A percentile compares a stretch with the other conserved stretches of the same genome.
Conservation (phyloP, 2,329 filamentous ascomycete species). For the Phaeosphaeria sp. region DNA sequence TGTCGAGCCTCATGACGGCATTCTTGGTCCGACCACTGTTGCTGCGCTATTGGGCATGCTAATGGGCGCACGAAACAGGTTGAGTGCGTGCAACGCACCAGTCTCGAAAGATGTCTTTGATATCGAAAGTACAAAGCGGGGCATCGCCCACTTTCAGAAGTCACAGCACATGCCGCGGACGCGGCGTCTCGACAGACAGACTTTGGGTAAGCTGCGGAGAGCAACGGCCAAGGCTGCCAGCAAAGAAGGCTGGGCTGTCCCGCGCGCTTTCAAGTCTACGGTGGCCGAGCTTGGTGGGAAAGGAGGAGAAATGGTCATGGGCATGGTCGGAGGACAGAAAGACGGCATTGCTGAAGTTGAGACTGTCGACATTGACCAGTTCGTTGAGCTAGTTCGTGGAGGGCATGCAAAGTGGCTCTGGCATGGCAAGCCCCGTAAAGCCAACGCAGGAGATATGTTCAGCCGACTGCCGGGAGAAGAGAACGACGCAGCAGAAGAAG, state of each 20-base stretch:
- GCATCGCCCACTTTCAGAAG: slow-evolving; percentile 89
- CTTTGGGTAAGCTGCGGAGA: slow-evolving; percentile 79
- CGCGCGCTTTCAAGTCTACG: slow-evolving; percentile 92
- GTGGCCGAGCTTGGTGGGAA: slow-evolving; percentile 94
- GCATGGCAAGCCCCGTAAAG: slow-evolving; percentile 85
- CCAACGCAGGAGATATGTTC: slow-evolving; percentile 46
- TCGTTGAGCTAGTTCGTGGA: slow-evolving; percentile 78
- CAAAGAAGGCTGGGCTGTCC: slow-evolving; percentile 90
- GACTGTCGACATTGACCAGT: slow-evolving; percentile 85
- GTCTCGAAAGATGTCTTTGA: slow-evolving; percentile 94
- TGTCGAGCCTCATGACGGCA: slow-evolving; percentile 89
- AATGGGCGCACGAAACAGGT: slow-evolving; percentile 86
- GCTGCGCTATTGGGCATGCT: slow-evolving; percentile 85
- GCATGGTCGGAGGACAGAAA: slow-evolving; percentile 90
- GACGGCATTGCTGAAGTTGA: slow-evolving; percentile 91
- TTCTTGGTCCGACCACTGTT: slow-evolving; percentile 90
- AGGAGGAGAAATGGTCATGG: slow-evolving; percentile 91
- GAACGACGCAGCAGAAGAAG: slow-evolving; percentile 61
- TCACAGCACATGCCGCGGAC: slow-evolving; percentile 80
- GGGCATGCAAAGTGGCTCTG: slow-evolving; percentile 93
- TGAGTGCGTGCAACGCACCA: slow-evolving; percentile 83
- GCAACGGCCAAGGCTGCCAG: slow-evolving; percentile 89
- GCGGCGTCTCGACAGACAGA: slow-evolving; percentile 81
- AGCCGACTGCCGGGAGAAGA: slow-evolving; percentile 47
- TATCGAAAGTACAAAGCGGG: slow-evolving; percentile 78